Conservation (phyloP, 352 stramenopile genomes). For the Saprolegnia diclina region DNA sequence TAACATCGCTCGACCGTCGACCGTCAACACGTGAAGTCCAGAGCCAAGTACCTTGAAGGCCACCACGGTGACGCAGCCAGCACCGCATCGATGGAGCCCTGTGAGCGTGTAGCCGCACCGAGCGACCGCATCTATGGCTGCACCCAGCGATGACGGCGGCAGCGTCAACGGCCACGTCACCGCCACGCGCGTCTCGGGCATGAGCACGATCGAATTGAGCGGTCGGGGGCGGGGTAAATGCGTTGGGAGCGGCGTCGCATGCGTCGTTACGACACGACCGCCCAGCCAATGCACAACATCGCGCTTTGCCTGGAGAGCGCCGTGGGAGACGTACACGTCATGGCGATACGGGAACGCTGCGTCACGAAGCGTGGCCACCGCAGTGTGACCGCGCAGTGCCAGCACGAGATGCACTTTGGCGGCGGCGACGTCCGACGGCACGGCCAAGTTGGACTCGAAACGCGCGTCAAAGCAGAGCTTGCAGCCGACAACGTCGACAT, state of each 20-base stretch:
- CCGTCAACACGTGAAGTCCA: too few species aligned
- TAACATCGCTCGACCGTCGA: too few species aligned
- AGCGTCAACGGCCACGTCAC: not conserved
- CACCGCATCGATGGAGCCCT: not conserved
- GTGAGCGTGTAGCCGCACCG: conserved; percentile 8
- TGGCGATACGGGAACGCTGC: not conserved
- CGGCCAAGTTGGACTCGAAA: conserved; percentile 12
- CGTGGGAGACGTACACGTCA: conserved; percentile 14
- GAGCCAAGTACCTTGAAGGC: not conserved
- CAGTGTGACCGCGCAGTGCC: conserved; percentile 1
- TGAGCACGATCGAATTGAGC: conserved; percentile 11
- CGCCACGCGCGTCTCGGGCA: conserved; percentile 7
- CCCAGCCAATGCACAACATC: conserved; percentile 25
- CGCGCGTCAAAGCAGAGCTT: conserved; percentile 14
- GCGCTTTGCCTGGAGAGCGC: conserved; percentile 14
- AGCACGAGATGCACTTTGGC: not conserved
- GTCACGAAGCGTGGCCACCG: conserved; percentile 8
- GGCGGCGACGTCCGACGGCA: not conserved
- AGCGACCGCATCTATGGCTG: not conserved
- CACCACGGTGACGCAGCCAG: not conserved
- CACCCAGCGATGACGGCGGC: not conserved
- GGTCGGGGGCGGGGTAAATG: not conserved
- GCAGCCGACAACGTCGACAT: conserved; percentile 17
- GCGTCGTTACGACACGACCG: not conserved
- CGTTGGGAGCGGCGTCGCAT: not conserved